Base-by-base conservation (phyloP, 331 rosid genomes). In the Quercus tomentella region DNA sequence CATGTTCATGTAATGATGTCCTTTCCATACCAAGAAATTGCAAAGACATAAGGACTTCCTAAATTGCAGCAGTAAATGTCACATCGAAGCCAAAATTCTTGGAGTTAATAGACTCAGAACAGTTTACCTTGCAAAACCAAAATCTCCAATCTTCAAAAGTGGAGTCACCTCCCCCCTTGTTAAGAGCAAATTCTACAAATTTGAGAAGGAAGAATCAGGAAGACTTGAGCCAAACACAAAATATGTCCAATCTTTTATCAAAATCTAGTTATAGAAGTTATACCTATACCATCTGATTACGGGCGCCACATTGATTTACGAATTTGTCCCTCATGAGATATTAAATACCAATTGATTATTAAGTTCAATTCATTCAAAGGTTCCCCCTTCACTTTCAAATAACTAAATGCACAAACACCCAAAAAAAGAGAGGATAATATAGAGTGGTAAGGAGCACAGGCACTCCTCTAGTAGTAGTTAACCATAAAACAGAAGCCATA, bases 111-210 rank as follows among this genome's bases (percentile, higher is more conserved):
- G 71, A 81, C 56, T 20, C 63, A 57, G 57, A 77, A 61, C 76
- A 65, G 76, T 62, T 56, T 81, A 93, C 99, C 99, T 90, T 74
- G 98, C 99, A 86, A 96, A 96, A 84, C 98, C 99, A 80, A 96
- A 96, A 91, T 96, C 99, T 63, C 99, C 99, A 26, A 96, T 91
- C 88, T 93, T 96, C 90, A 96, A 41, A 37, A 83, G 79, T 70
- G 97, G 94, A 55, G 77, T 79, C 63, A 69, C 87, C 76, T 84
- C 88, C 76, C 77, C 74, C 35, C 75, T 75, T n/a, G 91, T 83
- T 90, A 96, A 79, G 70, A 96, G 92, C 76, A 96, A 89, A 86
- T 96, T 96, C 99, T 96, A 91, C 94, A 87, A 66, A 79, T 86
- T 86, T 22, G 15, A 75, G 35, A 51, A 55, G 62, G 78, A 76